Evolutionary conservation across 352 stramenopile genomes (phyloP).

Genomic region (Phytophthora hibernalis): DNA sequence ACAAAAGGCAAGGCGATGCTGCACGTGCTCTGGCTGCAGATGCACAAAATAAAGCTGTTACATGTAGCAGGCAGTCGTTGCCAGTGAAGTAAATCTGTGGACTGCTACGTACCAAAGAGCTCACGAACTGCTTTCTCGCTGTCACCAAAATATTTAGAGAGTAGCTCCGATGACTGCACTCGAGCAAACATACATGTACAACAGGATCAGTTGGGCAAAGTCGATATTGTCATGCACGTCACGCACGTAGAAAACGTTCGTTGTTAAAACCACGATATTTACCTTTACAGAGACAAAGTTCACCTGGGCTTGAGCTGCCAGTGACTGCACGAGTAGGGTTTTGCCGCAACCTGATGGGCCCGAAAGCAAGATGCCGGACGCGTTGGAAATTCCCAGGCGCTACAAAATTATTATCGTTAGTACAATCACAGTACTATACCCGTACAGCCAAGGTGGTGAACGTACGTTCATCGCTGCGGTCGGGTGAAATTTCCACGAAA

Average conservation of each 20-base stretch:
- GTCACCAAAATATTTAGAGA: conserved; percentile 91
- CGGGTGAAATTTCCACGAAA: conserved; percentile 72
- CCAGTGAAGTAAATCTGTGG: neutral
- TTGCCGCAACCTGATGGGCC: conserved; percentile 87
- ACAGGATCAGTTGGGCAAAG: neutral
- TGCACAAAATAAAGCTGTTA: conserved; percentile 30
- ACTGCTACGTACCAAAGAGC: conserved; percentile 66
- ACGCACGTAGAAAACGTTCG: neutral
- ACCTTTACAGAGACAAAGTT: conserved; percentile 90
- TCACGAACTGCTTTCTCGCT: conserved; percentile 84
- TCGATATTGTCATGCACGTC: too few relatives aligned
- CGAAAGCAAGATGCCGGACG: conserved; percentile 80
- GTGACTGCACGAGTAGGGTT: conserved; percentile 71
- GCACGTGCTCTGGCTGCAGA: conserved; percentile 66
- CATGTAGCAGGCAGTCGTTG: neutral
- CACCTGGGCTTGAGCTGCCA: conserved; percentile 66
- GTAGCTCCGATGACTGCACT: conserved; percentile 74
- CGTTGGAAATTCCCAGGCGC: conserved; percentile 69
- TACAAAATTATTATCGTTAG: conserved; percentile 30
- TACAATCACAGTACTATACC: conserved; percentile 6
- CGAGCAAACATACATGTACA: conserved; percentile 6
- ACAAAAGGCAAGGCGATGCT: conserved; percentile 78
- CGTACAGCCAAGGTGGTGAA: conserved; percentile 1
- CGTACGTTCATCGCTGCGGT: conserved; percentile 68
- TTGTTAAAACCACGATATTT: neutral